Evolutionary conservation across 805 yeast species (phyloP), one percentile per base, ranked within the genome.

Genomic region (Candida endomychidarum): DNA sequence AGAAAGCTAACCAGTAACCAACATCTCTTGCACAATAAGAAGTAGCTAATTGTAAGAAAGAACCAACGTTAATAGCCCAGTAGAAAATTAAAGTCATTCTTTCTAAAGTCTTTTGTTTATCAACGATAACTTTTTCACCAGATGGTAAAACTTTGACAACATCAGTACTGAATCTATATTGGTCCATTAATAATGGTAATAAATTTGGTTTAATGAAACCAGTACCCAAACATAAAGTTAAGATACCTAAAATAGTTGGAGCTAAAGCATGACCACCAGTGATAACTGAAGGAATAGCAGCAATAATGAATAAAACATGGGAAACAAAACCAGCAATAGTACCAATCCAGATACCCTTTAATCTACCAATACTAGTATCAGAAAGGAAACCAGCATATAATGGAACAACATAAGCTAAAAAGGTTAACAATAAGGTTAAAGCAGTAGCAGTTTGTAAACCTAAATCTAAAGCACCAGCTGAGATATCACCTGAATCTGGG

Each of bases 41-140:
- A 14, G 80, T 73, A 15, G 77, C 80, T 39, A 76, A 59, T 50
- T 67, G 73, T 50, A 74, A 65, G 57, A 77, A 74, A 7, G 78
- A 74, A 46, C 81, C 81, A 44, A 74, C 62, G 51, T 75, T 77
- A 48, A 77, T 76, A 38, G 75, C 60, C 77, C 79, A 75, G 57
- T 76, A 76, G 55, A 75, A 76, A 32, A 70, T 61, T 53, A 75
- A 60, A 16, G 74, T 51, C 57, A 65, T 66, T 52, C 70, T 55
- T 50, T 65, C 68, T 42, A 72, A 54, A 4, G 74, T 56, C 40
- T 67, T 60, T 51, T 66, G 69, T 40, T 75, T 64, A 49, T 72
- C 77, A 32, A 74, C 60, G 50, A 83, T 78, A 24, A 84, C 90
- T 34, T 73, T 71, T 54, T 80, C 81, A 42, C 95, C 95, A 19